Evolutionary conservation across 1,284 basidiomycete genomes (phyloP).

Genomic region (Xerocomus amazonicus): DNA sequence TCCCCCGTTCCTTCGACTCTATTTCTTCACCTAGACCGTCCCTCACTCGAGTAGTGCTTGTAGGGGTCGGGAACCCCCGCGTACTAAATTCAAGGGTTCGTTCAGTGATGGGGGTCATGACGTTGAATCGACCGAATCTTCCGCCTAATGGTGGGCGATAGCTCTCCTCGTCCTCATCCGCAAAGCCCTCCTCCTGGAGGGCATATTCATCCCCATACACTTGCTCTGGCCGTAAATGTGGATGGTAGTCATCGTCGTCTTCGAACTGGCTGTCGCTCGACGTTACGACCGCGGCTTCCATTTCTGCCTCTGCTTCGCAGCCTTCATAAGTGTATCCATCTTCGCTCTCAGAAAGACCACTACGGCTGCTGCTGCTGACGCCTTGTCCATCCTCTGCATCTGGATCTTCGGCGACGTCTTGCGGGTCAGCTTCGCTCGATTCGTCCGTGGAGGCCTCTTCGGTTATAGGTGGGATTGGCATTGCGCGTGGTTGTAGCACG

Average conservation of each 20-base stretch:
- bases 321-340: conserved; percentile 32
- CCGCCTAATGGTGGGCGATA: conserved; percentile 59
- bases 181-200: conserved; percentile 28
- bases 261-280: conserved; percentile 37
- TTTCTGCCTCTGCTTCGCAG: conserved; percentile 28
- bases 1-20: conserved; percentile 19
- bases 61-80: conserved; percentile 37
- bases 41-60: conserved; percentile 18
- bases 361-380: conserved; percentile 28
- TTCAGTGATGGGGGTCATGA: conserved; percentile 95
- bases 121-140: conserved; percentile 73
- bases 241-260: conserved; percentile 31
- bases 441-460: conserved; percentile 33
- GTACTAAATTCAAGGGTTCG: conserved; percentile 82
- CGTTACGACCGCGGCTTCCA: conserved; percentile 31
- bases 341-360: conserved; percentile 33
- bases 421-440: conserved; percentile 29
- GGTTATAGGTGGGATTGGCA: conserved; percentile 20
- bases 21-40: conserved; percentile 28
- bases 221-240: conserved; percentile 16
- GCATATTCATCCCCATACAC: conserved; percentile 22
- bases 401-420: conserved; percentile 18
- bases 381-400: conserved; percentile 27
- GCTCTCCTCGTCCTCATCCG: conserved; percentile 30
- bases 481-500: conserved; percentile 20